Evolutionary conservation across 768 basidiomycete genomes (phyloP).

Genomic region (Gloeopeniophorella convolvens): DNA sequence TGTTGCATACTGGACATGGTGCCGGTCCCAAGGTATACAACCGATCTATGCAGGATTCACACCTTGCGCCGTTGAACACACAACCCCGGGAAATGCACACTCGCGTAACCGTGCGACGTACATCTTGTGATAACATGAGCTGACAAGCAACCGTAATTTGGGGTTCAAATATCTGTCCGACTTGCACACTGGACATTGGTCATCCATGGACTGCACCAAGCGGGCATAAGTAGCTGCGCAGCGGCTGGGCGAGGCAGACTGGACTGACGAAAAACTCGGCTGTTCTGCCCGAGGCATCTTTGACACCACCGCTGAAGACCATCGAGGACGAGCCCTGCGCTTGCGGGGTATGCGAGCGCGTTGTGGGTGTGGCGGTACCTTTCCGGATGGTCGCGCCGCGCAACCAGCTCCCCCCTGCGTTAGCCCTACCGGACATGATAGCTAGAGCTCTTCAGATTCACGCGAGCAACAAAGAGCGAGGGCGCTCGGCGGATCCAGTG

Average conservation of each 20-base stretch:
- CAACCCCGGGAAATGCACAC: neutral
- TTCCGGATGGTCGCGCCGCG: slow-evolving; percentile 74
- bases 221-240: slow-evolving; percentile 1
- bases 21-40: slow-evolving; percentile 94
- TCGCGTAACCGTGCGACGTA: slow-evolving; percentile 28
- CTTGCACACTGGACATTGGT: slow-evolving; percentile 96
- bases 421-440: slow-evolving; percentile 18
- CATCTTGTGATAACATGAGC: slow-evolving; percentile 99
- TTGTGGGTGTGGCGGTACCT: slow-evolving; percentile 41
- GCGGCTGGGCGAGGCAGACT: neutral
- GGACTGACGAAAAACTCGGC: slow-evolving; percentile 73
- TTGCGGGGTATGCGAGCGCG: slow-evolving; percentile 61
- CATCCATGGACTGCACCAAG: slow-evolving; percentile 66
- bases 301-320: slow-evolving; percentile 77
- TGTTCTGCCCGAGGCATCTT: slow-evolving; percentile 78
- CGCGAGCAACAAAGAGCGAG: too few relatives aligned
- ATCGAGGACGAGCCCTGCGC: slow-evolving; percentile 68
- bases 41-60: slow-evolving; percentile 97
- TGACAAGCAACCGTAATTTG: slow-evolving; percentile 87
- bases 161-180: slow-evolving; percentile 95
- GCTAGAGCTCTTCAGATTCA: neutral
- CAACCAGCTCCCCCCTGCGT: slow-evolving; percentile 30
- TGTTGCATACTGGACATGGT: slow-evolving; percentile 90
- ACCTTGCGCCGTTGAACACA: slow-evolving; percentile 44
- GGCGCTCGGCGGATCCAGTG: too few relatives aligned